Conservation (phyloP, 2,329 filamentous ascomycete species). For the Penicillium sclerotigenum region DNA sequence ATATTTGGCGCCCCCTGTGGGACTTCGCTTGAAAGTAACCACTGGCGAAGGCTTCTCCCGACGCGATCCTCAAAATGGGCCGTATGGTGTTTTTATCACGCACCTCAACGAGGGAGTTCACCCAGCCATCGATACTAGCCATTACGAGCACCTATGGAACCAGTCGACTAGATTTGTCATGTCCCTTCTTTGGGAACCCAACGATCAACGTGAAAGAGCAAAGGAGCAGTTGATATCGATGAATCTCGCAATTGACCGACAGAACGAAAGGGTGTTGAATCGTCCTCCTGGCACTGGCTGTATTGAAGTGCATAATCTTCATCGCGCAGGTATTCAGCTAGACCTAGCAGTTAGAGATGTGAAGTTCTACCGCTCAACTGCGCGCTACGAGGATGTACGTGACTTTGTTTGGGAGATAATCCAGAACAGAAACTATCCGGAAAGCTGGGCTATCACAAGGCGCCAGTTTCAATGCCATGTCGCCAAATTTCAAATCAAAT, state of each 20-base stretch:
- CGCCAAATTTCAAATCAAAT: neutral
- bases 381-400: slow-evolving; percentile 10
- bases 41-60: neutral
- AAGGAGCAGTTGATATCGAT: neutral
- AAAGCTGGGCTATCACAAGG: neutral
- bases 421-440: slow-evolving; percentile 5
- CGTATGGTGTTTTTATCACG: neutral
- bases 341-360: slow-evolving; percentile 3
- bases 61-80: neutral
- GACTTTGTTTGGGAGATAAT: slow-evolving; percentile 12
- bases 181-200: neutral
- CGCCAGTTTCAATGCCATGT: neutral
- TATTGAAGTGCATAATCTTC: neutral
- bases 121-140: neutral
- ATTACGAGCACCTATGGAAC: neutral
- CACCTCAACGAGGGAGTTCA: neutral
- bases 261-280: neutral
- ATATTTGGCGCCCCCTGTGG: neutral
- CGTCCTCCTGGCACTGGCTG: neutral
- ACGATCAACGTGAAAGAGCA: neutral
- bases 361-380: neutral
- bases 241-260: neutral
- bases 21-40: neutral
- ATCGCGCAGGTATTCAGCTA: slow-evolving; percentile 1
- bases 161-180: neutral